Evolutionary conservation across 306 rosid genomes (phyloP).

Genomic region (Vigna reflexopilosa): DNA sequence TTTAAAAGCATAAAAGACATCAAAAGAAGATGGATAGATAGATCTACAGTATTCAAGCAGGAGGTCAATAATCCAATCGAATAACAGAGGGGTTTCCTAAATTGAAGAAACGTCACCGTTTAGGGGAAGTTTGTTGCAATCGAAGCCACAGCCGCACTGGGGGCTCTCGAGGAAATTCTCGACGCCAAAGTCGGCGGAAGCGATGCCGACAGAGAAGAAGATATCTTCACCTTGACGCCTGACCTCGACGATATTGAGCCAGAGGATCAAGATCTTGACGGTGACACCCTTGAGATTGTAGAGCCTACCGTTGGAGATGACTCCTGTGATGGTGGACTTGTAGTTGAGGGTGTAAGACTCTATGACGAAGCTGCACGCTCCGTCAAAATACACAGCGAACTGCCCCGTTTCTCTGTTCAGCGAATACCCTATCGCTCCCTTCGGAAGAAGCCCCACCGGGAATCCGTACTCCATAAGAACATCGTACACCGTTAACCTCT

Average conservation of each 20-base stretch:
- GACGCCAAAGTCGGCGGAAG: constrained; percentile 37
- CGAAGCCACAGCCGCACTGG: constrained; percentile 53
- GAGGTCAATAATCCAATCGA: constrained; percentile 1
- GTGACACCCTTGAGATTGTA: constrained; percentile 55
- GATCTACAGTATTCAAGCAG: constrained; percentile 24
- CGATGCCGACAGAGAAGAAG: constrained; percentile 54
- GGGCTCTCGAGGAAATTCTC: constrained; percentile 46
- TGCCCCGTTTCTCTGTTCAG: constrained; percentile 54
- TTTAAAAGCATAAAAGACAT: not conserved
- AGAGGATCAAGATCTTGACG: constrained; percentile 58
- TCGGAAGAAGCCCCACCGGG: constrained; percentile 73
- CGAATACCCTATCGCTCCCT: constrained; percentile 59
- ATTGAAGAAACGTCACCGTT: constrained; percentile 46
- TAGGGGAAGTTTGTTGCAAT: constrained; percentile 9
- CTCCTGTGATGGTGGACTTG: constrained; percentile 54
- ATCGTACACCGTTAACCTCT: constrained; percentile 56
- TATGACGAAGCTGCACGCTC: constrained; percentile 49
- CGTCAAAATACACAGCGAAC: constrained; percentile 49
- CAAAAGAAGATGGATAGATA: not conserved
- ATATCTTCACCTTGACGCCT: constrained; percentile 43
- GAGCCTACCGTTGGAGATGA: constrained; percentile 54
- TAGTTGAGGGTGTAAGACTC: constrained; percentile 54
- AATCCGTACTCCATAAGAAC: constrained; percentile 58
- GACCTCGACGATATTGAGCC: constrained; percentile 69
- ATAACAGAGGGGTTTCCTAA: not conserved